These are phyloP conservation scores for Cadophora malorum DNA, from an alignment of 2,329 filamentous ascomycete species.

Conservation along the genomic window DNA sequence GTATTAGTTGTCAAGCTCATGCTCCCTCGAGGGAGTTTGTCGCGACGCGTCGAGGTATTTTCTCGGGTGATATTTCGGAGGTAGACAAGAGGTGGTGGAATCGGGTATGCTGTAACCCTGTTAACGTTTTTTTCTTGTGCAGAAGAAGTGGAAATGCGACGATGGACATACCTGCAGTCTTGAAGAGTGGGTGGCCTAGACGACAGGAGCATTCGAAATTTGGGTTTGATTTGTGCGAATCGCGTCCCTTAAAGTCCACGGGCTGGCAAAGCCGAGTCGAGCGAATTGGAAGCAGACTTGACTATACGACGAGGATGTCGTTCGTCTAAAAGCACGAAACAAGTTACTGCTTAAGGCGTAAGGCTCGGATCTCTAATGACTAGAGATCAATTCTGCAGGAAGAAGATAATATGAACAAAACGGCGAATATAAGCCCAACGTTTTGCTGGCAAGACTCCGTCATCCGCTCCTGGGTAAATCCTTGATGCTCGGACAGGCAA, in stretches of 20 bases:
- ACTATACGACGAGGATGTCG: not conserved
- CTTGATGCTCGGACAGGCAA: slow-evolving; percentile 41
- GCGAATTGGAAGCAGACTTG: not conserved
- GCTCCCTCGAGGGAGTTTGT: slow-evolving; percentile 12
- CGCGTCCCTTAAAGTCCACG: slow-evolving; percentile 20
- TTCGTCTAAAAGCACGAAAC: slow-evolving; percentile 2
- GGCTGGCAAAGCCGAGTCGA: not conserved
- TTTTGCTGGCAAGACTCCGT: slow-evolving; percentile 38
- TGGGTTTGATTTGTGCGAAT: slow-evolving; percentile 24
- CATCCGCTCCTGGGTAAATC: slow-evolving; percentile 39
- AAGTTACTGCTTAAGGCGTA: slow-evolving; percentile 6
- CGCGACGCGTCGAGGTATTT: slow-evolving; percentile 8
- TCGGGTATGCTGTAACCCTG: slow-evolving; percentile 24
- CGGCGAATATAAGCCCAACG: slow-evolving; percentile 36
- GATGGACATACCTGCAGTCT: slow-evolving; percentile 21
- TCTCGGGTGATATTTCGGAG: not conserved
- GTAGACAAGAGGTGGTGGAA: not conserved
- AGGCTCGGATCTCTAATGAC: slow-evolving; percentile 21
- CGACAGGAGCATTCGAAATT: not conserved
- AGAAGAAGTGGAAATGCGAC: slow-evolving; percentile 2
- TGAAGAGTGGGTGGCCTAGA: slow-evolving; percentile 17
- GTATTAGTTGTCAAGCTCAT: slow-evolving; percentile 16
- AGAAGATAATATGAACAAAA: slow-evolving; percentile 32
- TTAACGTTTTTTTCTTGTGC: slow-evolving; percentile 18
- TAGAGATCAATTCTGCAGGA: slow-evolving; percentile 28